phyloP scores from a whole-genome alignment of 495 filamentous ascomycete species.

The Neurospora sp. region DNA sequence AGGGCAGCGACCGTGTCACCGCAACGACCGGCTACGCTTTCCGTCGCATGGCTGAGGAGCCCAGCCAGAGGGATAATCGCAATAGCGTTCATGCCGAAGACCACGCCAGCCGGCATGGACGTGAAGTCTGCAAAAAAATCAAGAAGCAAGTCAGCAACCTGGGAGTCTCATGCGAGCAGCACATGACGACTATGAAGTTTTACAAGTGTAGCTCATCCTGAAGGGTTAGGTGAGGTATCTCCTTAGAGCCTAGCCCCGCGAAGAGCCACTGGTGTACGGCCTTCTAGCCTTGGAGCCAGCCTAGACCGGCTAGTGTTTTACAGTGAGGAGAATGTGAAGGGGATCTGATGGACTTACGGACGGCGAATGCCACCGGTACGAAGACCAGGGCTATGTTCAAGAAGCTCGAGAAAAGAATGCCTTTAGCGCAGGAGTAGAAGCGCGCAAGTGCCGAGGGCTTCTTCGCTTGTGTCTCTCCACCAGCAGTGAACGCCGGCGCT shows the following conservation, averaged over 20 bases:
- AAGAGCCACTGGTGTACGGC: background rate
- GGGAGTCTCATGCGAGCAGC: conserved; percentile 2
- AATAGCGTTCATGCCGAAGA: conserved; percentile 57
- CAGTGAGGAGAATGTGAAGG: background rate
- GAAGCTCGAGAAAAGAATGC: conserved; percentile 54
- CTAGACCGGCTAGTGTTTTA: background rate
- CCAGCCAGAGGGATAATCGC: conserved; percentile 77
- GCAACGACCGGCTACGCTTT: conserved; percentile 64
- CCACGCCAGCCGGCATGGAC: conserved; percentile 24
- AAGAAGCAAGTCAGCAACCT: conserved; percentile 69
- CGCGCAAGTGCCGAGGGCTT: conserved; percentile 18
- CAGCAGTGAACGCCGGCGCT: background rate
- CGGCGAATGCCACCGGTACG: conserved; percentile 66
- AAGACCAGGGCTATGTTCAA: conserved; percentile 70
- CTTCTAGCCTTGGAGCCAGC: background rate
- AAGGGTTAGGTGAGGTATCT: background rate
- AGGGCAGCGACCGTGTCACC: conserved; percentile 75
- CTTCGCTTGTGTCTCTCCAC: conserved; percentile 1
- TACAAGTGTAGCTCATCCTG: background rate
- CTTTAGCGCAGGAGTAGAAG: conserved; percentile 40
- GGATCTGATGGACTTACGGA: conserved; percentile 33
- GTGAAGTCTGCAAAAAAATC: conserved; percentile 48
- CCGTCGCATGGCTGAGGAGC: conserved; percentile 72
- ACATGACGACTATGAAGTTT: background rate
- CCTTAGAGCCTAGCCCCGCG: background rate